Evolutionary conservation across 306 rosid genomes (phyloP), one percentile per base, ranked within the genome.

Genomic region (Macrotyloma uniflorum): DNA sequence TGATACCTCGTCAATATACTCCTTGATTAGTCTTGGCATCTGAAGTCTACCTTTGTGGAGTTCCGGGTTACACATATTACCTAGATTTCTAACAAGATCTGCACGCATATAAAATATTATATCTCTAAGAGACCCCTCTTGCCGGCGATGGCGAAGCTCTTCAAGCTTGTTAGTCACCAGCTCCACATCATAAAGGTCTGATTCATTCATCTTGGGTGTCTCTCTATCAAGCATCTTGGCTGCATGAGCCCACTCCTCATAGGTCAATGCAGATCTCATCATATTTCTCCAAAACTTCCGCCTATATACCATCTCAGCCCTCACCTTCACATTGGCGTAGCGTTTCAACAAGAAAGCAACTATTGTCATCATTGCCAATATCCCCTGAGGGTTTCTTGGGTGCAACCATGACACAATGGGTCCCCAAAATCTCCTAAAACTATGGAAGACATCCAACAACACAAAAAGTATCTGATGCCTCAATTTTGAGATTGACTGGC

Each of bases 241-340:
- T 57, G 96, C 97, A 85, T 90, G 97, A 83, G 93, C 91, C 97
- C 97, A 90, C 78, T 93, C 97, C 90, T 93, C 96, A 42, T 93
- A 90, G 30, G 92, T 83, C 88, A 93, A 85, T 33, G 96, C 97
- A 64, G 91, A 62, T 80, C 89, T 83, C 97, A 93, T 90, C 97
- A 93, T 89, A 64, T 93, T 93, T 77, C 91, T 87, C 97, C 96
- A 93, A 53, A 93, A 93, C 3, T 93, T 93, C 86, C 97, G 82
- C 78, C 90, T 83, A 61, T 90, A 93, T 19, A 88, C 96, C 92
- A 89, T 80, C 81, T 93, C 91, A 0, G 96, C 97, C 81, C 75
- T 86, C 67, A 67, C 75, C 82, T 90, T 93, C 8, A 90, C 97
- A 76, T 81, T 89, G 2, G 97, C 81, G 79, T 82, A 89, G 12